Conservation (phyloP, 2,329 filamentous ascomycete genomes). For the Fusarium citri region DNA sequence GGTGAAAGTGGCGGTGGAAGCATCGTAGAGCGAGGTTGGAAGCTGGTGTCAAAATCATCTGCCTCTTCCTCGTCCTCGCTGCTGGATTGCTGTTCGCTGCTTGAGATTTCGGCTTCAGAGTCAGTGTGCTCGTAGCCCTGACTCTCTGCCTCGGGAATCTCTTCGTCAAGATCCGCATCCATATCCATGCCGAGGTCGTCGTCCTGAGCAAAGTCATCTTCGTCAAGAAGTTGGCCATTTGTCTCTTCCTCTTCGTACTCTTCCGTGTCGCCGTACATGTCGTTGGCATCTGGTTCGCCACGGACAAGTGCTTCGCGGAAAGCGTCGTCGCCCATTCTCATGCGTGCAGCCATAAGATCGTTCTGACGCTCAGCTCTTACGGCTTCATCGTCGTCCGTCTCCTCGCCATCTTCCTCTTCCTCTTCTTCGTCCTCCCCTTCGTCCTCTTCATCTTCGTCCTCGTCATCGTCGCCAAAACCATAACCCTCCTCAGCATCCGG, state of each 20-base stretch:
- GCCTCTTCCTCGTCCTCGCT: constrained; percentile 50
- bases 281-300: constrained; percentile 60
- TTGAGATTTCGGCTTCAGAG: constrained; percentile 73
- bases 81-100: constrained; percentile 58
- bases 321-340: constrained; percentile 70
- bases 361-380: constrained; percentile 59
- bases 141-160: constrained; percentile 73
- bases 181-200: constrained; percentile 59
- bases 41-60: constrained; percentile 52
- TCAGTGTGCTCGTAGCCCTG: constrained; percentile 82
- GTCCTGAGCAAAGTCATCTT: constrained; percentile 66
- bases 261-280: constrained; percentile 65
- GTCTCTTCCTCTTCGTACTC: constrained; percentile 67
- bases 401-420: constrained; percentile 56
- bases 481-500: constrained; percentile 73
- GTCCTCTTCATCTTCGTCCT: constrained; percentile 59
- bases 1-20: constrained; percentile 54
- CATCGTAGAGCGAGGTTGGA: constrained; percentile 52
- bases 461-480: constrained; percentile 59
- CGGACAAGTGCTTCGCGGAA: constrained; percentile 69
- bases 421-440: constrained; percentile 55
- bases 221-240: constrained; percentile 70
- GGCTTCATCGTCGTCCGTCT: constrained; percentile 55
- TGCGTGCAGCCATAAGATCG: constrained; percentile 61
- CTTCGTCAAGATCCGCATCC: constrained; percentile 77